Base-by-base conservation (phyloP, 2,329 filamentous ascomycete species). In the Cytospora piceicola region DNA sequence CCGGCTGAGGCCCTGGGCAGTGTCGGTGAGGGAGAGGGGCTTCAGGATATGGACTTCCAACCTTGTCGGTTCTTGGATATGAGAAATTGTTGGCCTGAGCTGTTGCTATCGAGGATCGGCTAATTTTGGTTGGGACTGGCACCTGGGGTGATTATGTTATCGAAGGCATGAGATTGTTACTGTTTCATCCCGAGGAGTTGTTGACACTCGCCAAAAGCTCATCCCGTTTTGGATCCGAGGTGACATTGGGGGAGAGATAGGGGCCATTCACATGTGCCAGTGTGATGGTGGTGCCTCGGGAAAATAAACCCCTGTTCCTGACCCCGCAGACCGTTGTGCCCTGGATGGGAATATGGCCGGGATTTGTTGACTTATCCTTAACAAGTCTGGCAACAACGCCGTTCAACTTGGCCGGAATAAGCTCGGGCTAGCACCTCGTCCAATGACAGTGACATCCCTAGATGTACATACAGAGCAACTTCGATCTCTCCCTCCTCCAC, bases 61-160 rank as follows among this genome's bases (percentile, higher is more conserved):
- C n/a, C 55, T 15, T n/a, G 60, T 9, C 55, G 63, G 6, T 4
- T 34, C 15, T 15, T 66, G n/a, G 52, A 67, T 29, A 22, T 65
- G 63, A 65, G 59, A 9, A 29, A n/a, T 1, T 29, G 59, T 17
- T 57, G 55, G 51, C 66, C 63, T 2, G 63, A 65, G 15, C 51
- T 66, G 5, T 29, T 61, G 12, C 8, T 61, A 3, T 52, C 51
- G 12, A 65, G 53, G 8, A 20, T 51, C 9, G 22, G 22, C 24
- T 58, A 22, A 61, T 20, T 1, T 32, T 42, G 20, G 11, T 7
- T 5, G 17, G 39, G 6, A 2, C 17, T 7, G 11, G n/a, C n/a
- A n/a, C n/a, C n/a, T n/a, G n/a, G n/a, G 20, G 17, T 42, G 27
- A 29, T 42, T 15, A 15, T 39, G 15, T 39, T 14, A 39, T 34